phyloP scores from a whole-genome alignment of 106 monocot species.

The Acorus calamus region DNA sequence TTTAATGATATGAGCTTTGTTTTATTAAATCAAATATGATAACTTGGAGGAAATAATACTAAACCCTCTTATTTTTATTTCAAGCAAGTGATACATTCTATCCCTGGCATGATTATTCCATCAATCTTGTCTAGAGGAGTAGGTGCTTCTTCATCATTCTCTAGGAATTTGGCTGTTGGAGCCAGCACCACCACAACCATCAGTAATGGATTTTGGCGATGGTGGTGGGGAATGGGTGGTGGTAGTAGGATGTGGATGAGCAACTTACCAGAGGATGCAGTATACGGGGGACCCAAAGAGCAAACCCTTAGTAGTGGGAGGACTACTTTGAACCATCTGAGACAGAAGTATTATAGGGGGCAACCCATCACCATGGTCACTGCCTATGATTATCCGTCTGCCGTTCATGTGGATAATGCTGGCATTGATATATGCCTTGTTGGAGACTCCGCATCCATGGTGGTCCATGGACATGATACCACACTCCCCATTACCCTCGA shows the following conservation, averaged over 20 bases:
- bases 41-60: too few species aligned
- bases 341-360: conserved; percentile 56
- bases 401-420: conserved; percentile 74
- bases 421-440: conserved; percentile 86
- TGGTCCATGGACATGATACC: conserved; percentile 97
- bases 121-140: too few species aligned
- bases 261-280: conserved; percentile 75
- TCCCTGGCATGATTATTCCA: too few species aligned
- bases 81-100: too few species aligned
- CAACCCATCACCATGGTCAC: conserved; percentile 93
- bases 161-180: too few species aligned
- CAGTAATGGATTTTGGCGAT: too few species aligned
- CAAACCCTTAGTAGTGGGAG: conserved; percentile 34
- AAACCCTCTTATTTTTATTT: too few species aligned
- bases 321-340: conserved; percentile 51
- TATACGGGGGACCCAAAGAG: conserved; percentile 83
- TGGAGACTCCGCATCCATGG: conserved; percentile 98
- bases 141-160: too few species aligned
- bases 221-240: too few species aligned
- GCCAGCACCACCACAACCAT: too few species aligned
- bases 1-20: too few species aligned
- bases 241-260: conserved; percentile 22
- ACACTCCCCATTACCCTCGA: conserved; percentile 93
- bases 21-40: too few species aligned
- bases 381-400: conserved; percentile 97